These are phyloP conservation scores for Filobasidium floriforme DNA, from an alignment of 768 basidiomycete genomes.

Conservation along the genomic window DNA sequence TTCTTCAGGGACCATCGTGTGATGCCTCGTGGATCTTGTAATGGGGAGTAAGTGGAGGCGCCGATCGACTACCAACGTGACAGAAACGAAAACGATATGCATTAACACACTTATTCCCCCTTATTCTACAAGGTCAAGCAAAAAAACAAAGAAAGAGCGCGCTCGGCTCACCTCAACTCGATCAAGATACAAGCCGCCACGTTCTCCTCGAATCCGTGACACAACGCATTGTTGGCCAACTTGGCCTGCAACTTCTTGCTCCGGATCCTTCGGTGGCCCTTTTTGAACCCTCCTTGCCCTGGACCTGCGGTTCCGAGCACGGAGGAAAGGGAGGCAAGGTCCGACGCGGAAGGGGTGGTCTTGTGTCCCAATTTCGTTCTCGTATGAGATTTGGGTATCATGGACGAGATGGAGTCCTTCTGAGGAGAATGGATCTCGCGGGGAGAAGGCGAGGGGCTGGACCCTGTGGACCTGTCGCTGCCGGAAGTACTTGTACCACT, in stretches of 20 bases:
- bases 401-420: too few species aligned
- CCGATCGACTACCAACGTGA: too few species aligned
- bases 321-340: background rate
- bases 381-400: background rate
- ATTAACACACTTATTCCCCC: too few species aligned
- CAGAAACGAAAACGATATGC: too few species aligned
- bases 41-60: too few species aligned
- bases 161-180: background rate
- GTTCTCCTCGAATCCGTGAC: conserved; percentile 7
- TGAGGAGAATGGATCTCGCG: too few species aligned
- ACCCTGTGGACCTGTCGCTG: too few species aligned
- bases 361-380: background rate
- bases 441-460: background rate
- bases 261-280: conserved; percentile 1
- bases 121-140: too few species aligned
- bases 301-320: background rate
- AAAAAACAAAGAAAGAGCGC: background rate
- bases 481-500: too few species aligned
- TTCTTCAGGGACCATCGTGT: too few species aligned
- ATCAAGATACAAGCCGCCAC: conserved; percentile 8
- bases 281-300: background rate
- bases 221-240: conserved; percentile 1
- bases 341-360: conserved; percentile 3
- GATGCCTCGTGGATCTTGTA: too few species aligned
- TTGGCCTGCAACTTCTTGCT: background rate